Evolutionary conservation across 2,329 filamentous ascomycete genomes (phyloP), one percentile per base, ranked within the genome.

Genomic region (Hyphodiscus sp.): DNA sequence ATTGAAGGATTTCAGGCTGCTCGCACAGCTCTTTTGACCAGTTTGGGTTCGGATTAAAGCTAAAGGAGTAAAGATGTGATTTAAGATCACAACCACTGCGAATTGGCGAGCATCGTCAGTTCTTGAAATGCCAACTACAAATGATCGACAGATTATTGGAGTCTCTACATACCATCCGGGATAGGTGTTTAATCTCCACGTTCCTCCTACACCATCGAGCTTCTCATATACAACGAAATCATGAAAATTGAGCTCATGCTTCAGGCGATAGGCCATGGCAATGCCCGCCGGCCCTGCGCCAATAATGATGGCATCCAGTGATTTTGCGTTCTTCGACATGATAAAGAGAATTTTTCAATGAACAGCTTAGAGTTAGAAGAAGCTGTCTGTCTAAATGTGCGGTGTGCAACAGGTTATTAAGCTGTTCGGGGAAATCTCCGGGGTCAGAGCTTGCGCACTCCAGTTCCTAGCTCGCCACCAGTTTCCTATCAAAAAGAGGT

Each of bases 31-130:
- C 62, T 49, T 67, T 64, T 11, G 67, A 67, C 70, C 71, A 73
- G 45, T 72, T 56, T 0, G 70, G 70, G 26, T 74, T 74, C 11
- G 68, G 60, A 18, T 68, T 70, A 60, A 73, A 74, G 41, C 68
- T 71, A 63, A 71, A 74, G 0, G 71, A 73, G 51, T 74, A 74
- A 2, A 74, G 65, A 58, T 73, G 70, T 1, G 66, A 67, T 13
- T 64, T 61, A n/a, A 72, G 58, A 60, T 70, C 62, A 43, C 58
- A 64, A 41, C 63, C 62, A 47, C 63, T 47, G 41, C 10, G 7
- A 20, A 52, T n/a, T n/a, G n/a, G n/a, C n/a, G n/a, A n/a, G n/a
- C n/a, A n/a, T n/a, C n/a, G n/a, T n/a, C n/a, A 43, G 20, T 38
- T 45, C 9, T 45, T 19, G 29, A n/a, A n/a, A n/a, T n/a, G n/a